Evolutionary conservation across 192 early-diverging fungal genomes (phyloP), one percentile per base, ranked within the genome.

Genomic region (Backusella circina): DNA sequence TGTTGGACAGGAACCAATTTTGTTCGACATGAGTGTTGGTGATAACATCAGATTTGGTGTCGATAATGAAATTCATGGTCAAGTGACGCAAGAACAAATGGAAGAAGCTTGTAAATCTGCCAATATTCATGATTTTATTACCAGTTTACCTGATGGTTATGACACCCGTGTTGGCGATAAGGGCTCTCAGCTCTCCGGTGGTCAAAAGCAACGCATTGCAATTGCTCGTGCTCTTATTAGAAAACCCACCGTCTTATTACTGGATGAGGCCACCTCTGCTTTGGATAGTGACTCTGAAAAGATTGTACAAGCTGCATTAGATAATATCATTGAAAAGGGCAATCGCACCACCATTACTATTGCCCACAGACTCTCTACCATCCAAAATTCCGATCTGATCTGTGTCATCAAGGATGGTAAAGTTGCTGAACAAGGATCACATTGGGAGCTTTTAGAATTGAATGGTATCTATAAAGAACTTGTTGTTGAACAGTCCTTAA

Each of bases 1-100:
- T n/a, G 97, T 98, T 15, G 91, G 92, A 28, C 97, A 98, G 79
- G 96, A 97, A 86, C 97, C 97, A 6, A 89, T 94, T 64, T 81
- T 98, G 65, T 97, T 97, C 79, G 94, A 96, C 82, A 83, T 94
- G 79, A 87, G 90, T 21, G 92, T 98, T 75, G 87, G 86, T 35
- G 95, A 97, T 18, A 98, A 98, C 87, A 97, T 98, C 73, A 84
- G 85, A 5, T 97, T 94, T 78, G 92, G 90, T 36, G 77, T 83
- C 0, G 85, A 87, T 15, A 77, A 77, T 8, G 82, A 80, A 5
- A 54, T 39, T 0, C 75, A 81, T 30, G 54, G 23, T 61, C 21
- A 23, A 28, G 78, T 76, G 1, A 81, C 91, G 1, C 80, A 88
- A 65, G 78, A 81, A 33, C 86, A 92, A 71, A 84, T 94, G 26